Evolutionary conservation across 1,284 basidiomycete species (phyloP).

Genomic region (Inonotus obliquus): DNA sequence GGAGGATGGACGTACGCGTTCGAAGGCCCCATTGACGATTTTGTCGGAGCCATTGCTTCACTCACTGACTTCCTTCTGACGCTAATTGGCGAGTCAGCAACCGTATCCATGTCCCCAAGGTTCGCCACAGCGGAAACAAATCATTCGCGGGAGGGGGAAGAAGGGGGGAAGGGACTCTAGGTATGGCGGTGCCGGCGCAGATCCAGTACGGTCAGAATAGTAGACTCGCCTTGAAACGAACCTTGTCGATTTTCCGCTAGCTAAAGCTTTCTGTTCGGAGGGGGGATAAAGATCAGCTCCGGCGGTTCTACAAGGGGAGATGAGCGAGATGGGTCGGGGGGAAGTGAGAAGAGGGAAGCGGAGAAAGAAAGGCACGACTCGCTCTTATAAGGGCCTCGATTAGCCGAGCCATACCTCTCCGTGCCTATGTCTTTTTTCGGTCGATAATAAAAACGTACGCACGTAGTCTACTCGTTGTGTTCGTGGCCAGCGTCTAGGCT

Average conservation of each 20-base stretch:
- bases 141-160: background rate
- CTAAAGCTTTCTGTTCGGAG: background rate
- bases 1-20: conserved; percentile 1
- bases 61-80: background rate
- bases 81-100: background rate
- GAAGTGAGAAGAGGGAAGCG: background rate
- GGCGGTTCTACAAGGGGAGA: background rate
- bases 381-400: background rate
- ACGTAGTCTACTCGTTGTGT: conserved; percentile 11
- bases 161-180: background rate
- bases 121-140: background rate
- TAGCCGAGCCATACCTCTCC: background rate
- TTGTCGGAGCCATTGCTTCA: background rate
- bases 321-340: background rate
- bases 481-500: conserved; percentile 4
- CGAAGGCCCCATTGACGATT: background rate
- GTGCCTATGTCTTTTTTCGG: background rate
- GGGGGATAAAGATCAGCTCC: background rate
- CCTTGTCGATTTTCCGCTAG: background rate
- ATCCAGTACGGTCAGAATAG: background rate
- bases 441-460: background rate
- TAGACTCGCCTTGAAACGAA: background rate
- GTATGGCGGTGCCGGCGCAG: background rate
- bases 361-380: conserved; percentile 1
- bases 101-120: background rate